These are phyloP conservation scores for Raffaelea ambrosiae DNA, from an alignment of 2,329 filamentous ascomycete genomes.

Conservation along the genomic window DNA sequence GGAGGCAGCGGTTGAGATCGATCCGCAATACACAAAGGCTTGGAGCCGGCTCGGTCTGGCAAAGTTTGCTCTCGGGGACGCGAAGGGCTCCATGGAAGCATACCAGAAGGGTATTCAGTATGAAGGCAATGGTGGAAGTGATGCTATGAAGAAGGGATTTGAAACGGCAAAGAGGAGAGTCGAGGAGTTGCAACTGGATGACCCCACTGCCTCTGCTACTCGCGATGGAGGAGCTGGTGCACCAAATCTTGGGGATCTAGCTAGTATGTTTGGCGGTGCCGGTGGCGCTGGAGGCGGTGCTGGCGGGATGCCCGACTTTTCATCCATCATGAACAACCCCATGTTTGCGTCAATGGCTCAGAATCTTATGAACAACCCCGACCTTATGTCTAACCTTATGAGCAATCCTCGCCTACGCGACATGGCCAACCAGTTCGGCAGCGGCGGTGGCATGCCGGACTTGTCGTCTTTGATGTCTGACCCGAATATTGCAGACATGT, in stretches of 20 bases:
- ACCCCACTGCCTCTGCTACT: conserved; percentile 23
- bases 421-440: conserved; percentile 74
- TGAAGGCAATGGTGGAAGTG: conserved; percentile 87
- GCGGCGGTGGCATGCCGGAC: conserved; percentile 76
- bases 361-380: conserved; percentile 94
- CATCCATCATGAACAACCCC: conserved; percentile 88
- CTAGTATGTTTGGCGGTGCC: conserved; percentile 60
- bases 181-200: conserved; percentile 62
- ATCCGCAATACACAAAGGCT: conserved; percentile 92
- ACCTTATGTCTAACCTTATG: conserved; percentile 87
- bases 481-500: conserved; percentile 88
- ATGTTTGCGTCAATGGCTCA: conserved; percentile 98
- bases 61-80: conserved; percentile 83
- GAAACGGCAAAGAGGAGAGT: conserved; percentile 87
- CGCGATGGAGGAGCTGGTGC: conserved; percentile 40
- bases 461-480: conserved; percentile 81
- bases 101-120: conserved; percentile 89
- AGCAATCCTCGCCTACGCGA: conserved; percentile 81
- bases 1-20: conserved; percentile 78
- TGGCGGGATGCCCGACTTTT: conserved; percentile 81
- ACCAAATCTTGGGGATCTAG: conserved; percentile 63
- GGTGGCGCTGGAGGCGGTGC: conserved; percentile 50
- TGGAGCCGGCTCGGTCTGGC: conserved; percentile 92
- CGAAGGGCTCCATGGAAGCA: conserved; percentile 86
- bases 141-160: conserved; percentile 94